Evolutionary conservation across 768 basidiomycete genomes (phyloP), one percentile per base, ranked within the genome.

Genomic region (Tricholomella constricta): DNA sequence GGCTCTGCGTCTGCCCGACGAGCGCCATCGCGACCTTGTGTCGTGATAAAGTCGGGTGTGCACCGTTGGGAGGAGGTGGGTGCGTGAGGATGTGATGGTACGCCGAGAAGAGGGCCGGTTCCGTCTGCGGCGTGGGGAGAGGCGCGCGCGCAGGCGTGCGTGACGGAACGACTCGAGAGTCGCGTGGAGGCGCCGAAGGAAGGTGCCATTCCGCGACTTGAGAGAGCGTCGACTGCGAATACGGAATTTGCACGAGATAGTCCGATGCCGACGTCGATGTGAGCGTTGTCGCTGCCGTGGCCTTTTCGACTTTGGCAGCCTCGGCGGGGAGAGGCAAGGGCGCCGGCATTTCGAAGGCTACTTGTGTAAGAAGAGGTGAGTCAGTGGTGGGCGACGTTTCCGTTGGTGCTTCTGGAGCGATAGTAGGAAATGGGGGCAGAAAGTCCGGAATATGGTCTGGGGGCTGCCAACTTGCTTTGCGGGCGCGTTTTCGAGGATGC

Each of bases 81-180:
- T 90, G 83, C 0, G 85, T 89, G 45, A 90, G 78, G 54, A 90
- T 85, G 58, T 91, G 85, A 57, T 89, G 90, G 62, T 89, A 91
- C 5, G 86, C 89, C 11, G 75, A 72, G 37, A 88, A 66, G 26
- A 91, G 78, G 1, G 88, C 76, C 2, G 79, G 86, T 56, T 88
- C 85, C 6, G 79, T 78, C 57, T 80, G 81, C 0, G 85, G 81
- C 1, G 79, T 78, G 4, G 79, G 67, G 6, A 75, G 64, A 4
- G 73, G 76, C 23, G n/a, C n/a, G n/a, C n/a, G n/a, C n/a, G n/a
- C n/a, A n/a, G 67, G 52, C 26, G 54, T 49, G 15, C 59, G 65
- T 25, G 61, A 36, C 31, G 61, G 61, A 26, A 41, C 22, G 50
- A 36, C 4, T 62, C 59, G 19, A 59, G 51, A 2, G 62, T 55